Percentiles rank a stretch among this genome's conserved stretches.
These are phyloP conservation scores for Pisolithus tinctorius DNA, from an alignment of 768 basidiomycete species.

Conservation along the genomic window DNA sequence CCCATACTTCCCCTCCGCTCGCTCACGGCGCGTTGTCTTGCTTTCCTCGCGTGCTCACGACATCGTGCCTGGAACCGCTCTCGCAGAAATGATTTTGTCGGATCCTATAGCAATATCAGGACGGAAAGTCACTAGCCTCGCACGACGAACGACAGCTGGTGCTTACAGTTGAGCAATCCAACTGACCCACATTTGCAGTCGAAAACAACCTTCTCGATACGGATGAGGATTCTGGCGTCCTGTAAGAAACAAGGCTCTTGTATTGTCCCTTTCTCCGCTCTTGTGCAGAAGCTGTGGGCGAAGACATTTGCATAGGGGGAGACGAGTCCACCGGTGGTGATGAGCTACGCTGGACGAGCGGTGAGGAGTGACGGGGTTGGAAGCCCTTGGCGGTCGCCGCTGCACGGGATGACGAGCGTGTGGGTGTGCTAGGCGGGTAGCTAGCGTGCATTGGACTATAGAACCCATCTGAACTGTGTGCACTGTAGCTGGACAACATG, in stretches of 20 bases:
- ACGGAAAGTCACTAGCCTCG: background rate
- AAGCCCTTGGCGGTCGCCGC: background rate
- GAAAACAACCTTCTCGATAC: background rate
- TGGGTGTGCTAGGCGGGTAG: background rate
- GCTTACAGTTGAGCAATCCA: background rate
- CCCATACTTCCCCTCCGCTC: constrained; percentile 32
- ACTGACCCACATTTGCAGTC: background rate
- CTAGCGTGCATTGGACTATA: background rate
- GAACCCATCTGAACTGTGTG: background rate
- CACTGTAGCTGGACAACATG: background rate
- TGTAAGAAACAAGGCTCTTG: background rate
- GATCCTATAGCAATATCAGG: constrained; percentile 23
- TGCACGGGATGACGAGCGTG: background rate
- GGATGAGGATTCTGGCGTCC: background rate
- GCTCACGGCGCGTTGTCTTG: constrained; percentile 40
- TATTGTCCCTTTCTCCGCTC: background rate
- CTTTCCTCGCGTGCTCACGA: constrained; percentile 43
- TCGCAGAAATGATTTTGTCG: constrained; percentile 49
- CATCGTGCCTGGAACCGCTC: constrained; percentile 58
- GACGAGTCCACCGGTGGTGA: background rate
- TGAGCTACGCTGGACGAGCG: background rate
- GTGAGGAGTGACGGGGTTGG: background rate
- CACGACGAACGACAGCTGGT: background rate
- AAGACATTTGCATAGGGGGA: background rate
- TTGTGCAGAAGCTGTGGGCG: background rate